Base-by-base conservation (phyloP, 176 grass and related monocot genomes). In the Aegilops umbellulata region DNA sequence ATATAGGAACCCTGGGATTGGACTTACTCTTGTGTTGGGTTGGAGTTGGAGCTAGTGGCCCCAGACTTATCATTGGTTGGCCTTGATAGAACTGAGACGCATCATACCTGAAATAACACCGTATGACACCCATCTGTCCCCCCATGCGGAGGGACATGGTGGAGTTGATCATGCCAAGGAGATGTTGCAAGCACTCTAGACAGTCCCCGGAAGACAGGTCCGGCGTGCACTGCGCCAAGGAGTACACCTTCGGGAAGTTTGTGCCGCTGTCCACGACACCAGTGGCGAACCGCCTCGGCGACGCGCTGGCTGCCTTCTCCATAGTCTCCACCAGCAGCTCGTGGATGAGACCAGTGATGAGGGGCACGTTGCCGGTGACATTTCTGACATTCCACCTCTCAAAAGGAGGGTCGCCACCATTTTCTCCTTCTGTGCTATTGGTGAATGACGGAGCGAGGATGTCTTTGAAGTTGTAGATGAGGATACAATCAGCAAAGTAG, bases 171-270 rank as follows among this genome's bases (percentile, higher is more conserved):
- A 78, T 78, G 46, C n/a, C 74, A 46, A 85, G 10, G 74, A 85
- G 64, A 15, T 46, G 46, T 5, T 1, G 9, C 2, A 85, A 62
- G n/a, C 83, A 85, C 15, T 46, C 16, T 6, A 58, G 26, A 65
- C 83, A 85, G 83, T 85, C 47, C 62, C 23, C 63, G 63, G 83
- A n/a, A 16, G 83, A 29, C 15, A 78, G 3, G 74, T 85, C 83
- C 63, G 83, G 83, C 83, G 74, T 85, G 81, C 81, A 83, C 81
- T 83, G 81, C 12, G 49, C 41, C 49, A 72, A 0, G 0, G 69
- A 72, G 22, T 72, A 72, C 2, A 72, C 69, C 35, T 16, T 73
- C 6, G 38, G 69, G 38, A 73, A 73, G 70, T 1, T 16, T 6
- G 70, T 73, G 39, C 34, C 17, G 51, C 16, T 60, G n/a, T 73